These are phyloP conservation scores for Echinochloa phyllopogon DNA, from an alignment of 176 grass and related monocot genomes.

Conservation along the genomic window DNA sequence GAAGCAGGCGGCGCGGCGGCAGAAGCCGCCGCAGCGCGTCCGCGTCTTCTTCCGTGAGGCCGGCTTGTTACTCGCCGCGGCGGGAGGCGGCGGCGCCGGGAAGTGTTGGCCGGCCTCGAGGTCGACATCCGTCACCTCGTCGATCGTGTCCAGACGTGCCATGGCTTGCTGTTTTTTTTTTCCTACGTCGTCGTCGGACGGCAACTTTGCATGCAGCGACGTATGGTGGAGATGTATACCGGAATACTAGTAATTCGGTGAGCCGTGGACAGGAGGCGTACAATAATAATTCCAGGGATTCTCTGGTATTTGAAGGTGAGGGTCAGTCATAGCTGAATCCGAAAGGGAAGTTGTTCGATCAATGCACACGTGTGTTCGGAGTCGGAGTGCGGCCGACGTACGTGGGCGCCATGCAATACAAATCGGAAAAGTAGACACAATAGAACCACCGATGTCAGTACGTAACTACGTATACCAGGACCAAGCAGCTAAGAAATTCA, in stretches of 20 bases:
- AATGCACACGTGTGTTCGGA: neutral
- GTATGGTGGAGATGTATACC: neutral
- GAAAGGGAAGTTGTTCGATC: neutral
- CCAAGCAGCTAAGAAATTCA: too few species aligned
- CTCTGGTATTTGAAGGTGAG: neutral
- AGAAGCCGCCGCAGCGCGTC: neutral
- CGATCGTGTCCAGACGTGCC: constrained; percentile 9
- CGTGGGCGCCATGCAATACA: neutral
- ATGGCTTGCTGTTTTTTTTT: neutral
- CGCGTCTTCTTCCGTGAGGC: neutral
- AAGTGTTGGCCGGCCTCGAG: constrained; percentile 39
- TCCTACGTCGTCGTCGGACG: neutral
- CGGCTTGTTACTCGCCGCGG: neutral
- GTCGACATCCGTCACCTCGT: constrained; percentile 32
- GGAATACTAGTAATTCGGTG: neutral
- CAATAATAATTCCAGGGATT: neutral
- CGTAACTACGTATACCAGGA: too few species aligned
- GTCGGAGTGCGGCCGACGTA: neutral
- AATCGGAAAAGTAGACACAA: neutral
- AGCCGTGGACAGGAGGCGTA: neutral
- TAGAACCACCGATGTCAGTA: neutral
- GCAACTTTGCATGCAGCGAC: neutral
- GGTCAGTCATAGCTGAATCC: neutral
- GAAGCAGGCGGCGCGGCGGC: constrained; percentile 16
- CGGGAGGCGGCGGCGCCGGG: neutral